These are phyloP conservation scores for Pilasporangium apinafurcum DNA, from an alignment of 352 stramenopile genomes.

Conservation along the genomic window DNA sequence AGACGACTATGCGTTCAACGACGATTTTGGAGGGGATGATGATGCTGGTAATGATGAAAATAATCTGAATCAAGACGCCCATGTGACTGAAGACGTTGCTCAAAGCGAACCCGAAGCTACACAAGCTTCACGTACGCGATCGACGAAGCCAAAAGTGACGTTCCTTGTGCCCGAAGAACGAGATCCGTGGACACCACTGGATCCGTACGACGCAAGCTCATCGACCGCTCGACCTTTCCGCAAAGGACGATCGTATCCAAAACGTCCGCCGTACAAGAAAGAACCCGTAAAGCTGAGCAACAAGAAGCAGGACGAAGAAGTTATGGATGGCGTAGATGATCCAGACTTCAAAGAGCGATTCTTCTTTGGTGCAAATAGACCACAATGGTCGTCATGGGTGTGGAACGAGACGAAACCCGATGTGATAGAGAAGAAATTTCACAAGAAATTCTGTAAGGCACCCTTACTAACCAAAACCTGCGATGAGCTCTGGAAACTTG, in stretches of 20 bases:
- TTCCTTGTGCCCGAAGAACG: constrained; percentile 14
- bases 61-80: constrained; percentile 2
- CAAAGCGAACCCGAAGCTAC: no score
- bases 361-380: constrained; percentile 31
- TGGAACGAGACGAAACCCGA: constrained; percentile 51
- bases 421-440: constrained; percentile 50
- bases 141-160: no score
- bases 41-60: neutral
- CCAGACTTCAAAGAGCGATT: constrained; percentile 61
- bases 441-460: constrained; percentile 52
- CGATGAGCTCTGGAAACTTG: constrained; percentile 49
- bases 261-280: constrained; percentile 31
- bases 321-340: constrained; percentile 47
- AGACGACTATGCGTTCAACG: no score
- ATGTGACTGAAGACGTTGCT: no score
- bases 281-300: constrained; percentile 23
- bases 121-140: no score
- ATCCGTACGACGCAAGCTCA: constrained; percentile 72
- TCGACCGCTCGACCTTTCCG: constrained; percentile 59
- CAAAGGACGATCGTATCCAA: constrained; percentile 67
- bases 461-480: constrained; percentile 44
- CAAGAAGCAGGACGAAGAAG: constrained; percentile 33
- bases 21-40: neutral
- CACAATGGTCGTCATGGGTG: constrained; percentile 71
- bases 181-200: constrained; percentile 64